Evolutionary conservation across 1,139 yeast genomes (phyloP).

Genomic region (Lodderomyces parapsilosis): DNA sequence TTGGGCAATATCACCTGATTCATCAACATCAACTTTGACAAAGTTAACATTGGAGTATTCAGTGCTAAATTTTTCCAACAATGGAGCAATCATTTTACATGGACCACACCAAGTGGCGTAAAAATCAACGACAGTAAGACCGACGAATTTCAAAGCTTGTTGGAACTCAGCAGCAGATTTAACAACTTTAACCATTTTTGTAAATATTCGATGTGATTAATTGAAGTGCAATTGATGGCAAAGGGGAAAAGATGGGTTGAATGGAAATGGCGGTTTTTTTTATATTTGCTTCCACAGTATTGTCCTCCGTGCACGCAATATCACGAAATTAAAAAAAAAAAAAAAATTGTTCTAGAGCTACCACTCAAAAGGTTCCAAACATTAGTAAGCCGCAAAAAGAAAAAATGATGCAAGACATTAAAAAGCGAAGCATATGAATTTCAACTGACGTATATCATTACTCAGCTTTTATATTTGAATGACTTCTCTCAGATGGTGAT

Average conservation of each 20-base stretch:
- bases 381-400: slow-evolving; percentile 1
- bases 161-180: slow-evolving; percentile 59
- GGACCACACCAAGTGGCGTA: slow-evolving; percentile 96
- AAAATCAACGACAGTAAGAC: slow-evolving; percentile 79
- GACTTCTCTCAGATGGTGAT: no score
- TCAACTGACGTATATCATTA: no score
- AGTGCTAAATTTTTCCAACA: slow-evolving; percentile 59
- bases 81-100: slow-evolving; percentile 82
- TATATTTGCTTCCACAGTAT: neutral
- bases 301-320: slow-evolving; percentile 1
- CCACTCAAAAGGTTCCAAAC: neutral
- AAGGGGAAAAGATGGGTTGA: neutral
- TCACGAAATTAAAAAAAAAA: no score
- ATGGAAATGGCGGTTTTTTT: neutral
- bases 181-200: slow-evolving; percentile 40
- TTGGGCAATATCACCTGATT: slow-evolving; percentile 69
- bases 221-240: neutral
- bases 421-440: no score
- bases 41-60: slow-evolving; percentile 57
- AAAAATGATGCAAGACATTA: no score
- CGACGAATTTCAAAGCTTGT: slow-evolving; percentile 51
- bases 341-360: neutral
- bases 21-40: slow-evolving; percentile 85
- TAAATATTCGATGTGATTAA: neutral
- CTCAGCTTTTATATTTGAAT: no score